Conservation (phyloP, 352 stramenopile species). For the Plasmopara viticola region DNA sequence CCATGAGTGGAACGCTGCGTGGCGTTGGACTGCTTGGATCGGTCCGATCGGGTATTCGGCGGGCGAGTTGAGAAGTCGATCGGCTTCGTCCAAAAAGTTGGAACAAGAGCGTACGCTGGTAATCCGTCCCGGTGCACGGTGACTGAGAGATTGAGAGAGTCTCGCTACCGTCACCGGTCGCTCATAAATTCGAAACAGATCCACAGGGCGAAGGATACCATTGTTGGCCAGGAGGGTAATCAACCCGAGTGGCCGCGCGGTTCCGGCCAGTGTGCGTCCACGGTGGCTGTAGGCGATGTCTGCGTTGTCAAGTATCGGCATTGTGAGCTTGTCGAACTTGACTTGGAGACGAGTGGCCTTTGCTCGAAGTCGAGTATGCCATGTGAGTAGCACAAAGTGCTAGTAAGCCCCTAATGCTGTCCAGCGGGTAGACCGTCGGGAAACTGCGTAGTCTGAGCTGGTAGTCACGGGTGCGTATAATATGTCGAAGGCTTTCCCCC, state of each 20-base stretch:
- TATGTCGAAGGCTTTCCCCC: not conserved
- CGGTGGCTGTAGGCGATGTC: not conserved
- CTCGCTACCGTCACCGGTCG: not conserved
- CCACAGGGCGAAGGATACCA: not conserved
- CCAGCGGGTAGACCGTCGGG: not conserved
- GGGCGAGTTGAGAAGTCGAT: conserved; percentile 3
- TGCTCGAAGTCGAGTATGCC: not conserved
- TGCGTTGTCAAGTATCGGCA: not conserved
- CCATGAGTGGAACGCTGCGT: not conserved
- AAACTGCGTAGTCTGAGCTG: not conserved
- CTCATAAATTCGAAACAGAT: not conserved
- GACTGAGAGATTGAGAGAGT: not conserved
- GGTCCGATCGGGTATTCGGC: not conserved
- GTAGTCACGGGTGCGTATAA: not conserved
- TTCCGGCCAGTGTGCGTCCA: not conserved
- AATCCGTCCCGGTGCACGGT: not conserved
- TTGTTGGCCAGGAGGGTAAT: not conserved
- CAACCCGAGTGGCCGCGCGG: not conserved
- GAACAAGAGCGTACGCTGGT: not conserved
- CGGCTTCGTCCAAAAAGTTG: conserved; percentile 27
- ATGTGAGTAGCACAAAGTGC: not conserved
- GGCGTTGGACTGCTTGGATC: not conserved
- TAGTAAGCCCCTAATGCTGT: not conserved
- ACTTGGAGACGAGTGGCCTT: not conserved
- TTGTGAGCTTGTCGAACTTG: not conserved